Conservation (phyloP, 164 flowering plant species). For the Piper longum region DNA sequence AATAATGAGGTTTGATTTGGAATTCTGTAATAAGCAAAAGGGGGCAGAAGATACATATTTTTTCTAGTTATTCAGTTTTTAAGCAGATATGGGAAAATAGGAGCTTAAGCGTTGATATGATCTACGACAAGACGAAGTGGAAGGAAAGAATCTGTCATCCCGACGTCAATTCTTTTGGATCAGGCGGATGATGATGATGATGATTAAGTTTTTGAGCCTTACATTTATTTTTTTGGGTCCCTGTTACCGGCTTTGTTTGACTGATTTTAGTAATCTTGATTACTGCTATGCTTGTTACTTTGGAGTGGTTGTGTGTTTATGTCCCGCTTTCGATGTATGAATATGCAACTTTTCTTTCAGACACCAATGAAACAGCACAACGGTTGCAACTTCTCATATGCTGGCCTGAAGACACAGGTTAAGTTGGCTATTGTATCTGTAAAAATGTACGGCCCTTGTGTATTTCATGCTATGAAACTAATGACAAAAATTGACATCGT, state of each 20-base stretch:
- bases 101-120: no score
- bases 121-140: no score
- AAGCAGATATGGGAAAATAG: no score
- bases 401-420: slow-evolving; percentile 97
- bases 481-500: not conserved
- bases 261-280: not conserved
- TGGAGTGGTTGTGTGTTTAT: not conserved
- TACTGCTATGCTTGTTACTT: not conserved
- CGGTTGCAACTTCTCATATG: slow-evolving; percentile 97
- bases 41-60: no score
- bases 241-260: not conserved
- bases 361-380: slow-evolving; percentile 89
- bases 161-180: no score
- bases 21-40: no score
- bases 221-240: not conserved
- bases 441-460: slow-evolving; percentile 42
- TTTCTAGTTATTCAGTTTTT: no score
- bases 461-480: not conserved
- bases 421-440: slow-evolving; percentile 73
- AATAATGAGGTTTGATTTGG: no score
- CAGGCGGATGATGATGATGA: no score
- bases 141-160: no score
- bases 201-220: no score
- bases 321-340: not conserved
- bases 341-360: slow-evolving; percentile 17